Conservation (phyloP, 345 rosid genomes). For the Hibiscus trionum region DNA sequence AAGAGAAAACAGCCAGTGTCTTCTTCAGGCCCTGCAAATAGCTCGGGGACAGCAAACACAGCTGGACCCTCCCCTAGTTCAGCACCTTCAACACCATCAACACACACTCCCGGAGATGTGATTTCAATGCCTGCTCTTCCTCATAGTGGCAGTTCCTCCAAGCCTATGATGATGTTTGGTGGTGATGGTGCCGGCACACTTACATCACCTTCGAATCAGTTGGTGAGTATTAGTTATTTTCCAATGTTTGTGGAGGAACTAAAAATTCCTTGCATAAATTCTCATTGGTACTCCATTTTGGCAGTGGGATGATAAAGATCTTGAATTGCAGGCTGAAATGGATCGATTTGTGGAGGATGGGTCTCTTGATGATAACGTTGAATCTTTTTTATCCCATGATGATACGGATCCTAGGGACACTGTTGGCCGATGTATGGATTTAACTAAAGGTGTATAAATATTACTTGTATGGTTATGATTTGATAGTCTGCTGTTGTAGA, state of each 20-base stretch:
- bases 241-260: constrained; percentile 23
- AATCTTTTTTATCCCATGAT: constrained; percentile 90
- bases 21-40: constrained; percentile 97
- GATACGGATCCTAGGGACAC: constrained; percentile 76
- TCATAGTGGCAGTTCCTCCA: constrained; percentile 74
- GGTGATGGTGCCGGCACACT: constrained; percentile 78
- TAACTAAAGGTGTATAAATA: constrained; percentile 43
- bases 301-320: constrained; percentile 67
- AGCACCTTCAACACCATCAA: constrained; percentile 96
- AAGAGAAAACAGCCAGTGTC: constrained; percentile 96
- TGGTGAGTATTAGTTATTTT: constrained; percentile 49
- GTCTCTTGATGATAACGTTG: constrained; percentile 86
- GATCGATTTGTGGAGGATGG: constrained; percentile 95
- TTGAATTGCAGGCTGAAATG: constrained; percentile 89
- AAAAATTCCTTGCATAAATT: constrained; percentile 29
- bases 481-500: background rate
- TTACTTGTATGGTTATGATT: background rate
- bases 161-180: constrained; percentile 65
- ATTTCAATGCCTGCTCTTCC: constrained; percentile 83
- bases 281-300: constrained; percentile 48
- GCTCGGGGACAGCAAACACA: constrained; percentile 96
- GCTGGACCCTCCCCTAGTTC: constrained; percentile 98
- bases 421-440: constrained; percentile 79
- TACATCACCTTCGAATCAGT: constrained; percentile 80
- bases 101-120: constrained; percentile 93